These are phyloP conservation scores for Anthracocystis setariae DNA, from an alignment of 1,284 basidiomycete genomes.

Conservation along the genomic window DNA sequence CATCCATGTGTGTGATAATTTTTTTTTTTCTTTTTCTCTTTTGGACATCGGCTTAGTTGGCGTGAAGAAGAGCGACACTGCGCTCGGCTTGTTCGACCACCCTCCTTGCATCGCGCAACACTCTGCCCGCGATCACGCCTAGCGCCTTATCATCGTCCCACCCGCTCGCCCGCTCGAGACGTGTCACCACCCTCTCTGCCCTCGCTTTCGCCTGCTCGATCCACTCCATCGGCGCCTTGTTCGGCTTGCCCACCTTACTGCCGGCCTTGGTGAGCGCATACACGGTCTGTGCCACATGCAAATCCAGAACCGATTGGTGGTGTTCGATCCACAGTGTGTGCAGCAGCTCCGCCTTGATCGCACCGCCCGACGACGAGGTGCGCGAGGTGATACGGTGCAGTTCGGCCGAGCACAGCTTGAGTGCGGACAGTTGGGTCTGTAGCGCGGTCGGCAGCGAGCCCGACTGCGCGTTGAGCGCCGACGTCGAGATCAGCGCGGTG, in stretches of 20 bases:
- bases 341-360: slow-evolving; percentile 20
- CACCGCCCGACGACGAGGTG: not conserved
- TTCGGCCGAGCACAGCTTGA: slow-evolving; percentile 43
- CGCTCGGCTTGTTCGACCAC: slow-evolving; percentile 11
- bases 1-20: too few relatives aligned
- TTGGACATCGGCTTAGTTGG: too few relatives aligned
- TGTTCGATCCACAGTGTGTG: slow-evolving; percentile 53
- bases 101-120: slow-evolving; percentile 38
- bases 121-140: slow-evolving; percentile 21
- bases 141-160: not conserved
- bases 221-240: slow-evolving; percentile 23
- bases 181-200: slow-evolving; percentile 11
- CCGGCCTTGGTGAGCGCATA: slow-evolving; percentile 37
- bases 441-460: slow-evolving; percentile 41
- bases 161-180: not conserved
- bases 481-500: slow-evolving; percentile 50
- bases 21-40: too few relatives aligned
- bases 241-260: not conserved
- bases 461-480: slow-evolving; percentile 43
- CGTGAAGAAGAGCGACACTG: too few relatives aligned
- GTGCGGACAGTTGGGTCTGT: slow-evolving; percentile 50
- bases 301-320: slow-evolving; percentile 43
- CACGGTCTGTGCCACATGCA: slow-evolving; percentile 62
- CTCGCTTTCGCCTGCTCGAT: slow-evolving; percentile 26
- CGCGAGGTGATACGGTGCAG: slow-evolving; percentile 12